A percentile compares a stretch with the other conserved stretches of the same genome.
These are phyloP conservation scores for Maudiozyma bulderi DNA, from an alignment of 805 yeast genomes.

Conservation along the genomic window DNA sequence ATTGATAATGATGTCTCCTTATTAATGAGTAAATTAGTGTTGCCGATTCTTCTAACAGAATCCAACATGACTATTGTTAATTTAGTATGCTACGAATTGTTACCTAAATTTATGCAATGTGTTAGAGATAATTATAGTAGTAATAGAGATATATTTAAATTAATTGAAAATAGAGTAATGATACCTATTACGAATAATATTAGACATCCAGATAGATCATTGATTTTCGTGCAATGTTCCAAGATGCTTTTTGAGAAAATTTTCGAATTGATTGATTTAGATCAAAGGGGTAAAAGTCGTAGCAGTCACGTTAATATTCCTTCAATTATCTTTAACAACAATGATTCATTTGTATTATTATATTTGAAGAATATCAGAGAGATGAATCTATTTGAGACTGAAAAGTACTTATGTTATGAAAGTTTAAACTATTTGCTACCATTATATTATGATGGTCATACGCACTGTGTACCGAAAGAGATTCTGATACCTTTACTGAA, in stretches of 20 bases:
- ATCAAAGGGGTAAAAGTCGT: slow-evolving; percentile 5
- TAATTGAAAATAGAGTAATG: slow-evolving; percentile 1
- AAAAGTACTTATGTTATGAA: slow-evolving; percentile 3
- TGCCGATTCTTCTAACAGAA: slow-evolving; percentile 31
- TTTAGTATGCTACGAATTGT: slow-evolving; percentile 31
- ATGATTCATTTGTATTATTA: neutral
- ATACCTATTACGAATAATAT: slow-evolving; percentile 1
- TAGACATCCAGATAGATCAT: neutral
- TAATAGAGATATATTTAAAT: neutral
- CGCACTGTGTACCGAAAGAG: slow-evolving; percentile 1
- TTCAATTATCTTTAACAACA: neutral
- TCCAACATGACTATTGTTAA: slow-evolving; percentile 41
- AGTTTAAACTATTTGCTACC: slow-evolving; percentile 5
- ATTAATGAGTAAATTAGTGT: slow-evolving; percentile 41
- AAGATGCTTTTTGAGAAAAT: slow-evolving; percentile 9
- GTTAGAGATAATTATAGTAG: neutral
- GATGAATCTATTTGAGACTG: neutral
- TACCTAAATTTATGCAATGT: slow-evolving; percentile 1
- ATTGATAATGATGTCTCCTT: slow-evolving; percentile 56
- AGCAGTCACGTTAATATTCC: neutral
- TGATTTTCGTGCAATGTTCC: slow-evolving; percentile 10
- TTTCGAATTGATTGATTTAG: slow-evolving; percentile 1
- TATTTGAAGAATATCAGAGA: neutral
- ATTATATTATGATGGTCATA: slow-evolving; percentile 4
- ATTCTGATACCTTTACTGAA: slow-evolving; percentile 4